Evolutionary conservation across 2,329 filamentous ascomycete genomes (phyloP).

Genomic region (Colletotrichum noveboracense): DNA sequence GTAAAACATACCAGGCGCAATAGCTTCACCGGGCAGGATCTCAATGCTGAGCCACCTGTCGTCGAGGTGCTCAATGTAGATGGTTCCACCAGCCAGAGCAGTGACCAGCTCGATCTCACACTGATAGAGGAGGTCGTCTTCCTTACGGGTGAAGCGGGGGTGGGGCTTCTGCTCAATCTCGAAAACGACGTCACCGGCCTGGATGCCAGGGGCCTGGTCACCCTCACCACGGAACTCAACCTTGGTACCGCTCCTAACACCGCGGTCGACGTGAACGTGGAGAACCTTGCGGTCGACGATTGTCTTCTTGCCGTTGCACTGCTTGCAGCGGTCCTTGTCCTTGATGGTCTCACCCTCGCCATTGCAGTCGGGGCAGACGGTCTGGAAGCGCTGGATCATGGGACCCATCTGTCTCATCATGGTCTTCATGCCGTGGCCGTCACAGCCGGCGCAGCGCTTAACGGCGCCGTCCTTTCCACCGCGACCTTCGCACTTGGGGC

Average conservation of each 20-base stretch:
- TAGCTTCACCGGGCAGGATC: conserved; percentile 92
- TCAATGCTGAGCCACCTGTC: conserved; percentile 96
- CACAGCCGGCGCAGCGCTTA: conserved; percentile 88
- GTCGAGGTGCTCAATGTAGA: conserved; percentile 95
- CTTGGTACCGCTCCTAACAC: conserved; percentile 92
- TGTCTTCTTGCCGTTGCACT: conserved; percentile 97
- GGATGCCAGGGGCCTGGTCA: conserved; percentile 91
- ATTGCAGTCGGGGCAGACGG: conserved; percentile 96
- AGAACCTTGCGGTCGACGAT: conserved; percentile 96
- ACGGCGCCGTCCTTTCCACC: conserved; percentile 99
- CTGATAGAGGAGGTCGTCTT: conserved; percentile 94
- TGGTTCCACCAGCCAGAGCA: conserved; percentile 86
- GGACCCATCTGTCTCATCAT: conserved; percentile 99
- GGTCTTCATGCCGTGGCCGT: conserved; percentile 97
- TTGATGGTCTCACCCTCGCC: conserved; percentile 97
- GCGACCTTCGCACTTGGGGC: conserved; percentile 89
- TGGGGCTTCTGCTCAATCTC: conserved; percentile 99
- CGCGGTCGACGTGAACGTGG: conserved; percentile 95
- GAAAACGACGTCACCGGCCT: conserved; percentile 96
- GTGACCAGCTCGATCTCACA: conserved; percentile 96
- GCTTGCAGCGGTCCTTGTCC: conserved; percentile 97
- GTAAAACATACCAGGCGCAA: conserved; percentile 77
- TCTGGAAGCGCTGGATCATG: conserved; percentile 99
- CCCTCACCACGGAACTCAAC: conserved; percentile 97
- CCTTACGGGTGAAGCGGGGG: conserved; percentile 90